These are phyloP conservation scores for Chalciporus piperatus DNA, from an alignment of 768 basidiomycete species.

Conservation along the genomic window DNA sequence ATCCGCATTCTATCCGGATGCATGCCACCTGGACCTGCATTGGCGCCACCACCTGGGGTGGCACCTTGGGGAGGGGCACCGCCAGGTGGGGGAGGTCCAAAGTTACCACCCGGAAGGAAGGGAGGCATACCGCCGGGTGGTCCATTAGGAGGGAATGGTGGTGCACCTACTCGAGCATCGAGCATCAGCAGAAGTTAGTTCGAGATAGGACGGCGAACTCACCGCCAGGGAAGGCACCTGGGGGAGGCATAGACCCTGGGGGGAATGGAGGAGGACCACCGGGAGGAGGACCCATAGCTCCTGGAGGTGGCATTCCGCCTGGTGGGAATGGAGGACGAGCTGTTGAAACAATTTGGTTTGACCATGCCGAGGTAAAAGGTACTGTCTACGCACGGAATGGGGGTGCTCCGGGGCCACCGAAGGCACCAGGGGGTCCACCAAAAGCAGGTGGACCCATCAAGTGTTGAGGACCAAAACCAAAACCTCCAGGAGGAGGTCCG, in stretches of 20 bases:
- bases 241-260: slow-evolving; percentile 50
- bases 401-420: slow-evolving; percentile 47
- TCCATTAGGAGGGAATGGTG: slow-evolving; percentile 52
- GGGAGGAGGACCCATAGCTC: slow-evolving; percentile 51
- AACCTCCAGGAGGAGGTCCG: slow-evolving; percentile 84
- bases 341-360: slow-evolving; percentile 23
- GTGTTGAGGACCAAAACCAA: slow-evolving; percentile 83
- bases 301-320: slow-evolving; percentile 46
- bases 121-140: slow-evolving; percentile 32
- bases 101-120: slow-evolving; percentile 31
- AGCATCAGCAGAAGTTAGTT: not conserved
- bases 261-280: slow-evolving; percentile 74
- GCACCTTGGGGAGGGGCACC: slow-evolving; percentile 42
- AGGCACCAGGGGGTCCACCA: slow-evolving; percentile 52
- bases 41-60: slow-evolving; percentile 30
- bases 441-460: slow-evolving; percentile 55
- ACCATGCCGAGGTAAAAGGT: not conserved
- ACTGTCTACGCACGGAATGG: slow-evolving; percentile 14
- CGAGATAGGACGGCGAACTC: slow-evolving; percentile 17
- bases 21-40: slow-evolving; percentile 61
- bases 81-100: slow-evolving; percentile 38
- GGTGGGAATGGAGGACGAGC: slow-evolving; percentile 73
- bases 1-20: slow-evolving; percentile 83
- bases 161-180: slow-evolving; percentile 30
- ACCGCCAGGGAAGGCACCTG: slow-evolving; percentile 50